Evolutionary conservation across 495 filamentous ascomycete genomes (phyloP).

Genomic region (Penicillium coprophilum): DNA sequence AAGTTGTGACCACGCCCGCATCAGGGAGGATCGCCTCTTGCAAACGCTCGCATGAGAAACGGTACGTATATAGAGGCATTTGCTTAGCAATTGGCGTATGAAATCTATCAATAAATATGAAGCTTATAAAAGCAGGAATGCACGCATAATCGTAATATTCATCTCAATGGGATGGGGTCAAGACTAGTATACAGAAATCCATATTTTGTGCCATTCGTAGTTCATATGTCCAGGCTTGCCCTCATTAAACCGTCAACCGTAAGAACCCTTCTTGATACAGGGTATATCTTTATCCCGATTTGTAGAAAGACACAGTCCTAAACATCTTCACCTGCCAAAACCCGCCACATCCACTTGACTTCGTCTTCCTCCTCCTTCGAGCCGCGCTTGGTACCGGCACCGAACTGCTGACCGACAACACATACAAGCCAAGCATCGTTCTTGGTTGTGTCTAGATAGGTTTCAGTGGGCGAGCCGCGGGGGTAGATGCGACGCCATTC

Average conservation of each 20-base stretch:
- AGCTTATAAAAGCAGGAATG: constrained; percentile 6
- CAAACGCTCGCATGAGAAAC: constrained; percentile 5
- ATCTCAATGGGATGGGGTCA: constrained; percentile 19
- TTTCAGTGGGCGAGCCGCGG: constrained; percentile 61
- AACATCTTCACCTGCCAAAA: constrained; percentile 32
- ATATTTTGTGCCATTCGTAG: constrained; percentile 23
- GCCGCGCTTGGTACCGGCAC: constrained; percentile 41
- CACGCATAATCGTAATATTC: constrained; percentile 18
- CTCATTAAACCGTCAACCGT: constrained; percentile 4
- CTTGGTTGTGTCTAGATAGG: constrained; percentile 63
- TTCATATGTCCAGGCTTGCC: constrained; percentile 11
- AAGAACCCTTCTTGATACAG: constrained; percentile 4
- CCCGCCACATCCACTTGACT: constrained; percentile 47
- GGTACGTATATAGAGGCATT: constrained; percentile 15
- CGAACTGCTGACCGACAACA: constrained; percentile 82
- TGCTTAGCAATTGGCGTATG: constrained; percentile 10
- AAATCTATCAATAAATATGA: constrained; percentile 2
- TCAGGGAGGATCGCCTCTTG: not conserved
- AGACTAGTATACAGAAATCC: constrained; percentile 31
- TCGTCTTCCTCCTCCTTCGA: constrained; percentile 47
- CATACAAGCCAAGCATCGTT: constrained; percentile 83
- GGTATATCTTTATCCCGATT: constrained; percentile 21
- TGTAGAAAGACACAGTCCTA: constrained; percentile 2
- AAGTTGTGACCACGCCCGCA: constrained; percentile 25
- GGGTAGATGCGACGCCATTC: constrained; percentile 90